A percentile compares a stretch with the other conserved stretches of the same genome.
phyloP scores from a whole-genome alignment of 2,329 filamentous ascomycete species.

The Fusarium verticillioides region DNA sequence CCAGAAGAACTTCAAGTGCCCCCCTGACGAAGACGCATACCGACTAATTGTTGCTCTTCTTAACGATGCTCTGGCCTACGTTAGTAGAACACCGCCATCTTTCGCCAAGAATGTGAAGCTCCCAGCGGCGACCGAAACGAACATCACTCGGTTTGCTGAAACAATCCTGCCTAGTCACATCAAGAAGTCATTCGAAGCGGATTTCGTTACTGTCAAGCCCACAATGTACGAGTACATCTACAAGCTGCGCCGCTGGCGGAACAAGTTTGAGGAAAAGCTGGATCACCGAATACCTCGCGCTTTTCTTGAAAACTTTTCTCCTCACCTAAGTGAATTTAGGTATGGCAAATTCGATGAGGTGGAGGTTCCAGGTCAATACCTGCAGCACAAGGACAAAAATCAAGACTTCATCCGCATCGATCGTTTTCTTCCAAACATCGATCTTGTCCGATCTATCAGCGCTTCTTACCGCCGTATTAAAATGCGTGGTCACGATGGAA shows the following conservation, averaged over 20 bases:
- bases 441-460: conserved; percentile 89
- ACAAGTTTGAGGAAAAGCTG: conserved; percentile 97
- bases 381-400: conserved; percentile 98
- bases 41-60: conserved; percentile 95
- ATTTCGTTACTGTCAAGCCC: conserved; percentile 94
- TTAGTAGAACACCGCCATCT: conserved; percentile 84
- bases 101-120: conserved; percentile 94
- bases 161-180: conserved; percentile 96
- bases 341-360: conserved; percentile 99
- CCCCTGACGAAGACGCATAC: conserved; percentile 97
- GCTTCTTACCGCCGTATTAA: conserved; percentile 92
- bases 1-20: conserved; percentile 98
- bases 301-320: conserved; percentile 86
- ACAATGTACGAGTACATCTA: conserved; percentile 99
- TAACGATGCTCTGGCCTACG: conserved; percentile 94
- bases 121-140: conserved; percentile 88
- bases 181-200: conserved; percentile 94
- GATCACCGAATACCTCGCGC: conserved; percentile 81
- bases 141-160: conserved; percentile 96
- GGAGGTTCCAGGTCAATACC: conserved; percentile 95
- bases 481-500: conserved; percentile 97
- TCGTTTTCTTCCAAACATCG: conserved; percentile 93
- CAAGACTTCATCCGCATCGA: conserved; percentile 98
- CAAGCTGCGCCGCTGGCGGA: conserved; percentile 93
- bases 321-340: conserved; percentile 93